Percentiles rank a stretch among this genome's conserved stretches.
Conservation (phyloP, 2,329 filamentous ascomycete species). For the Ophiocordyceps australis region DNA sequence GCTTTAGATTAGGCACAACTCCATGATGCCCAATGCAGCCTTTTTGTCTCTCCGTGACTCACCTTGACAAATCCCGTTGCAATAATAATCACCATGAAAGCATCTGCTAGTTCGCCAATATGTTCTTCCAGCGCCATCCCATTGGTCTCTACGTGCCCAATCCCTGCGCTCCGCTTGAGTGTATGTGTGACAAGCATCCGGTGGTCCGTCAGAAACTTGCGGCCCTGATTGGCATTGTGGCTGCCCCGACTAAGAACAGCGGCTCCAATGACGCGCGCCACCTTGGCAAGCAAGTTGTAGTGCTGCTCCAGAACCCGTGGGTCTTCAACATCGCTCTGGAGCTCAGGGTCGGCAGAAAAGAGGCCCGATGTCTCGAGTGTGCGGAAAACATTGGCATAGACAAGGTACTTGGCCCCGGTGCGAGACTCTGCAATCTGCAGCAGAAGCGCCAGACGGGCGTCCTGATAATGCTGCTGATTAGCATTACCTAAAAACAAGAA, state of each 20-base stretch:
- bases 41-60: slow-evolving; percentile 19
- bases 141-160: slow-evolving; percentile 33
- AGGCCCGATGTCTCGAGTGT: slow-evolving; percentile 66
- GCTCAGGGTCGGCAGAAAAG: slow-evolving; percentile 79
- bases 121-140: slow-evolving; percentile 33
- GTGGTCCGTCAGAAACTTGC: slow-evolving; percentile 67
- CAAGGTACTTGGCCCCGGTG: slow-evolving; percentile 67
- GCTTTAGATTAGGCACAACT: slow-evolving; percentile 7
- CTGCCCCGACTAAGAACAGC: slow-evolving; percentile 66
- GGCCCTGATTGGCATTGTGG: slow-evolving; percentile 66
- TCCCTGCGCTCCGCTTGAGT: slow-evolving; percentile 75
- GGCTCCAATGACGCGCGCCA: slow-evolving; percentile 67
- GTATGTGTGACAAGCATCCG: slow-evolving; percentile 71
- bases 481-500: slow-evolving; percentile 12
- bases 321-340: slow-evolving; percentile 62
- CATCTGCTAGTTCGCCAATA: slow-evolving; percentile 64
- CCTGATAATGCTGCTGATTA: slow-evolving; percentile 30
- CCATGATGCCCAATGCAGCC: background rate
- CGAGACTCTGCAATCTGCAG: slow-evolving; percentile 71
- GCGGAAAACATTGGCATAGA: slow-evolving; percentile 77
- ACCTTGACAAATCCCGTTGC: slow-evolving; percentile 79
- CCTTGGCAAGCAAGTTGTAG: slow-evolving; percentile 64
- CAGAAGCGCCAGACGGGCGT: slow-evolving; percentile 67
- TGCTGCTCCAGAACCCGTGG: slow-evolving; percentile 57
- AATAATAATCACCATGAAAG: slow-evolving; percentile 66